Percentiles rank a stretch among this genome's conserved stretches.
Evolutionary conservation across 768 basidiomycete species (phyloP).

Genomic region (Suillus brevipes): DNA sequence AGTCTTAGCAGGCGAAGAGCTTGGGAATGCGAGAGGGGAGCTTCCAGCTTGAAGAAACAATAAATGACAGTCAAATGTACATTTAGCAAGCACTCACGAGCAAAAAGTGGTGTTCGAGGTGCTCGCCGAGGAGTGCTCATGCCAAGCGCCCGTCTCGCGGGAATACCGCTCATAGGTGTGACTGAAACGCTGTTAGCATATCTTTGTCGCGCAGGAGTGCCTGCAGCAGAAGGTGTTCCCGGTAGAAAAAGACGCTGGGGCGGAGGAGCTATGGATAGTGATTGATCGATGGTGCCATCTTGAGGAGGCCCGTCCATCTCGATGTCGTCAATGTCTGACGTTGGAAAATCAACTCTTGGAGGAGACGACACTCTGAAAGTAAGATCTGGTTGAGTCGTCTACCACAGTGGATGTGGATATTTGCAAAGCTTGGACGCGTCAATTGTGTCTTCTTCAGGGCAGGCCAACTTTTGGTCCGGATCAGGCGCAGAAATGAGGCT

Average conservation of each 20-base stretch:
- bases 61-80: neutral
- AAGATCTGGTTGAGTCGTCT: neutral
- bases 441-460: conserved; percentile 46
- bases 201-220: conserved; percentile 47
- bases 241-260: conserved; percentile 53
- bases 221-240: conserved; percentile 51
- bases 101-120: conserved; percentile 46
- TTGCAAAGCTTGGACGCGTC: conserved; percentile 40
- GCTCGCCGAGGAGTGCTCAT: conserved; percentile 53
- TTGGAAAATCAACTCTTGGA: conserved; percentile 62
- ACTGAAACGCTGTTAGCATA: conserved; percentile 37
- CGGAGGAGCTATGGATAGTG: conserved; percentile 43
- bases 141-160: conserved; percentile 55
- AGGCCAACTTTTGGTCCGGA: conserved; percentile 36
- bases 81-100: conserved; percentile 37
- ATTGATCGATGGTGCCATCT: conserved; percentile 27
- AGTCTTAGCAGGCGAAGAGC: conserved; percentile 58
- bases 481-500: conserved; percentile 46
- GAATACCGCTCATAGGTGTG: conserved; percentile 45
- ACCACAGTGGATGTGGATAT: conserved; percentile 8
- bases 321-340: conserved; percentile 55
- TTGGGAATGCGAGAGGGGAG: conserved; percentile 65
- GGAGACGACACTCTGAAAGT: conserved; percentile 57
- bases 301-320: conserved; percentile 46
- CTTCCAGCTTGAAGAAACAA: conserved; percentile 43